phyloP scores from a whole-genome alignment of 192 early-diverging fungal species.

The Backusella tarrabulga region DNA sequence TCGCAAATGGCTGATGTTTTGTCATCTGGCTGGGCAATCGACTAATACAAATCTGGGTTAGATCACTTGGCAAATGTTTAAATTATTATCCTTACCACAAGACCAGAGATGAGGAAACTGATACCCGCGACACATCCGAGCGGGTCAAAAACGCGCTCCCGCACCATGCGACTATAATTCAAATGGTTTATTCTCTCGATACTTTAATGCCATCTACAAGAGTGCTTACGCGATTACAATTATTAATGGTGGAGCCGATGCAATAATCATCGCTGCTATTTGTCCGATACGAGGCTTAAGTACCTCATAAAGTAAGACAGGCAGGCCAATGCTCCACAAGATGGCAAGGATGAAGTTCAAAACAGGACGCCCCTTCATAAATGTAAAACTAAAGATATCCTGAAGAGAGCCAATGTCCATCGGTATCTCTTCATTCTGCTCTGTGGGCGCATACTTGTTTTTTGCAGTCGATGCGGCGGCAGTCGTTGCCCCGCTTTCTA shows the following conservation, averaged over 20 bases:
- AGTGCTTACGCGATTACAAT: slow-evolving; percentile 28
- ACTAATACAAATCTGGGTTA: slow-evolving; percentile 16
- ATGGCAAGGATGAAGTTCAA: slow-evolving; percentile 32
- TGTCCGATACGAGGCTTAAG: slow-evolving; percentile 29
- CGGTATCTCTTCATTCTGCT: slow-evolving; percentile 25
- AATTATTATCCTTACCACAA: slow-evolving; percentile 23
- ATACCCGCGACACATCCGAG: slow-evolving; percentile 28
- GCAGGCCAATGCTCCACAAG: slow-evolving; percentile 32
- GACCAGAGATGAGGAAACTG: slow-evolving; percentile 34
- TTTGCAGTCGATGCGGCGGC: not conserved
- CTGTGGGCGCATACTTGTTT: slow-evolving; percentile 6
- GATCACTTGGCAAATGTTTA: not conserved
- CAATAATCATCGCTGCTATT: slow-evolving; percentile 34
- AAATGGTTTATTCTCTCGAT: not conserved
- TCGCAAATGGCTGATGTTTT: slow-evolving; percentile 26
- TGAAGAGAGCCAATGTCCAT: slow-evolving; percentile 24
- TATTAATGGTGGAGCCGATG: slow-evolving; percentile 24
- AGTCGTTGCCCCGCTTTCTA: not conserved
- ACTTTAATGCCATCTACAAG: not conserved
- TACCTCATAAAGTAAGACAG: slow-evolving; percentile 29
- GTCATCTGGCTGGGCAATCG: slow-evolving; percentile 33
- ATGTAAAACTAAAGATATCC: slow-evolving; percentile 32
- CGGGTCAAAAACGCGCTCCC: slow-evolving; percentile 22
- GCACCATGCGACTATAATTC: slow-evolving; percentile 25
- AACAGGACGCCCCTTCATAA: slow-evolving; percentile 25